Percentiles rank a stretch among this genome's conserved stretches.
Conservation (phyloP, 1,139 yeast genomes). For the Yamadazyma oceani region DNA sequence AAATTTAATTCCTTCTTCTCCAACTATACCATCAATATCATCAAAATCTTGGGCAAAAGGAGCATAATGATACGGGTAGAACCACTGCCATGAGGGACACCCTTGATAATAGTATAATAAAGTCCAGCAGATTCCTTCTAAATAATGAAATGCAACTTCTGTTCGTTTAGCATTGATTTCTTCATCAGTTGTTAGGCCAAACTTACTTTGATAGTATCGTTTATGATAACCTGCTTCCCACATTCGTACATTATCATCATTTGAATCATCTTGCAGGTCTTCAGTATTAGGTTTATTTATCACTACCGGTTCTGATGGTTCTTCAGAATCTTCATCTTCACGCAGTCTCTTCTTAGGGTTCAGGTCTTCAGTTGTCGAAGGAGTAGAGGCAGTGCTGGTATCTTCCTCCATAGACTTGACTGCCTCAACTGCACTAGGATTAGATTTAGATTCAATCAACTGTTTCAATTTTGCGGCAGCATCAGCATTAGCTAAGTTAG, state of each 20-base stretch:
- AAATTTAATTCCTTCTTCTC: slow-evolving; percentile 61
- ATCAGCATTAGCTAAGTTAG: slow-evolving; percentile 69
- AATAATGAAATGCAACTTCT: slow-evolving; percentile 68
- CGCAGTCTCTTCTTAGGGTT: slow-evolving; percentile 14
- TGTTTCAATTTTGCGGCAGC: slow-evolving; percentile 69
- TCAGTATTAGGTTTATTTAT: slow-evolving; percentile 16
- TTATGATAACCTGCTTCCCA: slow-evolving; percentile 88
- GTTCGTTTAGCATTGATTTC: slow-evolving; percentile 58
- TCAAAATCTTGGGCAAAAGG: slow-evolving; percentile 92
- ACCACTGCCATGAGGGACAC: slow-evolving; percentile 99
- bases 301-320: slow-evolving; percentile 24
- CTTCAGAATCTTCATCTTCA: slow-evolving; percentile 23
- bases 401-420: slow-evolving; percentile 14
- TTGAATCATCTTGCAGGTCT: slow-evolving; percentile 10
- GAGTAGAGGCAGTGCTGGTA: not conserved
- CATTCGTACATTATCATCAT: slow-evolving; percentile 62
- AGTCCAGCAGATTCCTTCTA: slow-evolving; percentile 97
- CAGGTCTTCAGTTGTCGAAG: slow-evolving; percentile 4
- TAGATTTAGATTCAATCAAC: slow-evolving; percentile 31
- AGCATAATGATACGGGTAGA: slow-evolving; percentile 94
- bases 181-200: slow-evolving; percentile 54
- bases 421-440: slow-evolving; percentile 37
- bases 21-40: slow-evolving; percentile 45
- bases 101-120: slow-evolving; percentile 92
- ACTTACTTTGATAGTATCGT: slow-evolving; percentile 79